Evolutionary conservation across 306 rosid species (phyloP).

Genomic region (Cucurbita ficifolia): DNA sequence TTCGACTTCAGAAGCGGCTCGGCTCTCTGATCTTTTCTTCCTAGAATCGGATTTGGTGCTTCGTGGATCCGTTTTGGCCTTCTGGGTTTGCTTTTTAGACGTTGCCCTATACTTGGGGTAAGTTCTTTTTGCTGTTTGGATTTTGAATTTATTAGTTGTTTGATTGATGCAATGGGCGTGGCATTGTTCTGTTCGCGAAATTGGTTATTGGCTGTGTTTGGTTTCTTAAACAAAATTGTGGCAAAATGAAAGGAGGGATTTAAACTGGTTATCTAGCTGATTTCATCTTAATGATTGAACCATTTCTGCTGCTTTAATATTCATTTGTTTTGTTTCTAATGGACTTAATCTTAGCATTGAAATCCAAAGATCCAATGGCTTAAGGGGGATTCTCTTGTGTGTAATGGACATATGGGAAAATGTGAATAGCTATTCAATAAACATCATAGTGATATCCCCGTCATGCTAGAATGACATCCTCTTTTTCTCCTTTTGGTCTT

Average conservation of each 20-base stretch:
- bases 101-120: not conserved
- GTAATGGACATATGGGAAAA: not conserved
- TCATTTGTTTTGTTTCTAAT: not conserved
- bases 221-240: not conserved
- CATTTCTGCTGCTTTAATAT: not conserved
- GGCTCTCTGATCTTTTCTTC: not conserved
- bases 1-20: not conserved
- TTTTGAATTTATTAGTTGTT: not conserved
- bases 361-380: not conserved
- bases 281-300: not conserved
- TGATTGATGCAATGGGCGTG: not conserved
- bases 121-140: not conserved
- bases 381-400: not conserved
- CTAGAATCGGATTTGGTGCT: not conserved
- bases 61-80: not conserved
- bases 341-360: not conserved
- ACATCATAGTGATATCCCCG: not conserved
- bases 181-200: not conserved
- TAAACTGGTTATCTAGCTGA: not conserved
- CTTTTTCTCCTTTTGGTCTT: not conserved
- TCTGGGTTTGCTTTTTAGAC: not conserved
- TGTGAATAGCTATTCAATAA: not conserved
- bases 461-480: not conserved
- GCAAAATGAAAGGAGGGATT: not conserved
- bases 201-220: not conserved